Evolutionary conservation across 192 early-diverging fungal genomes (phyloP).

Genomic region (Neocallimastix lanati): DNA sequence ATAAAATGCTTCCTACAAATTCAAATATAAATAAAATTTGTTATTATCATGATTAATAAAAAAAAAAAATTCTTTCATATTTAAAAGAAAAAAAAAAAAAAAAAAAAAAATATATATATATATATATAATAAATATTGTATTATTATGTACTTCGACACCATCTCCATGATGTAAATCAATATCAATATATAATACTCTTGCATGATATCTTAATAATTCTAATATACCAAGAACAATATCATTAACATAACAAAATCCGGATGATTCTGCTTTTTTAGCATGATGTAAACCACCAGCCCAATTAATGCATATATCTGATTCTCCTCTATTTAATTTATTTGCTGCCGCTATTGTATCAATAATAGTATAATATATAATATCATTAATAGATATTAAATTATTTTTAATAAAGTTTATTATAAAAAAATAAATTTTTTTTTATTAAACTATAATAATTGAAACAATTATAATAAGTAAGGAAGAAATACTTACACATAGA

Average conservation of each 20-base stretch:
- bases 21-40: too few relatives aligned
- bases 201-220: slow-evolving; percentile 1
- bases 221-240: neutral
- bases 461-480: neutral
- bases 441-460: too few relatives aligned
- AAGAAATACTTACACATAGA: slow-evolving; percentile 38
- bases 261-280: neutral
- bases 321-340: neutral
- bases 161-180: slow-evolving; percentile 5
- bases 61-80: too few relatives aligned
- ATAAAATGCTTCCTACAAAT: neutral
- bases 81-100: too few relatives aligned
- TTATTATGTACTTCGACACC: slow-evolving; percentile 15
- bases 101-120: neutral
- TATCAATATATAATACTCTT: slow-evolving; percentile 8
- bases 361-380: too few relatives aligned
- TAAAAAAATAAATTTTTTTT: too few relatives aligned
- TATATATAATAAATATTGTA: too few relatives aligned
- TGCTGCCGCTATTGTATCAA: neutral
- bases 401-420: too few relatives aligned
- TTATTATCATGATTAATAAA: too few relatives aligned
- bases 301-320: neutral
- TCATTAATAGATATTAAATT: too few relatives aligned
- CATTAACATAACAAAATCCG: neutral
- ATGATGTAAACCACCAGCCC: neutral